Percentiles rank a stretch among this genome's conserved stretches.
Evolutionary conservation across 495 filamentous ascomycete genomes (phyloP).

Genomic region (Daldinia concentrica): DNA sequence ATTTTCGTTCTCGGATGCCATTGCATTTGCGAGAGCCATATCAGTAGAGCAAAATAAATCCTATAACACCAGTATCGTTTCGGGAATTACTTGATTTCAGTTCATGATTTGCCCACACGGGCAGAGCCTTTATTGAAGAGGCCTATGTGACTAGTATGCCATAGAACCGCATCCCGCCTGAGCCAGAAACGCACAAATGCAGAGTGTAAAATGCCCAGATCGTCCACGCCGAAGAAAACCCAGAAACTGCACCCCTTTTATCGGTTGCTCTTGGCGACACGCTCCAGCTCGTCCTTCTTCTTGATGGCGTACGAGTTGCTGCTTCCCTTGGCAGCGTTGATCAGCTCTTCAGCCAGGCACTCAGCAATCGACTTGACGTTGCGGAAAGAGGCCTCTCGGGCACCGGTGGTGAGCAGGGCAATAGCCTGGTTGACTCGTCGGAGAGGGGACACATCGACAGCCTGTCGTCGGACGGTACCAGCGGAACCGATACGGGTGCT

Average conservation of each 20-base stretch:
- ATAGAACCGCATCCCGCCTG: slow-evolving; percentile 56
- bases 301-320: slow-evolving; percentile 99
- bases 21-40: slow-evolving; percentile 16
- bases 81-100: slow-evolving; percentile 45
- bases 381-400: slow-evolving; percentile 95
- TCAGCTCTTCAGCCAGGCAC: slow-evolving; percentile 99
- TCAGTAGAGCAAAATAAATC: slow-evolving; percentile 14
- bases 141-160: slow-evolving; percentile 61
- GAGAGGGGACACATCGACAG: slow-evolving; percentile 99
- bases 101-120: slow-evolving; percentile 47
- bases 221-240: slow-evolving; percentile 56
- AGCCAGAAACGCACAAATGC: slow-evolving; percentile 62
- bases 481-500: slow-evolving; percentile 98
- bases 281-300: slow-evolving; percentile 99
- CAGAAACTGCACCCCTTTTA: slow-evolving; percentile 63
- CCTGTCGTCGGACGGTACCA: slow-evolving; percentile 99
- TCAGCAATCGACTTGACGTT: slow-evolving; percentile 99
- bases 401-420: slow-evolving; percentile 95
- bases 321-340: slow-evolving; percentile 99
- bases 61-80: slow-evolving; percentile 32
- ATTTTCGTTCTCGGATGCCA: slow-evolving; percentile 9
- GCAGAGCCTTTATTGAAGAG: slow-evolving; percentile 54
- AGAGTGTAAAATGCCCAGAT: slow-evolving; percentile 60
- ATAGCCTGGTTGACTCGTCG: slow-evolving; percentile 99
- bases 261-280: slow-evolving; percentile 99